Base-by-base conservation (phyloP, 352 stramenopile species). In the Globisporangium okanoganense region DNA sequence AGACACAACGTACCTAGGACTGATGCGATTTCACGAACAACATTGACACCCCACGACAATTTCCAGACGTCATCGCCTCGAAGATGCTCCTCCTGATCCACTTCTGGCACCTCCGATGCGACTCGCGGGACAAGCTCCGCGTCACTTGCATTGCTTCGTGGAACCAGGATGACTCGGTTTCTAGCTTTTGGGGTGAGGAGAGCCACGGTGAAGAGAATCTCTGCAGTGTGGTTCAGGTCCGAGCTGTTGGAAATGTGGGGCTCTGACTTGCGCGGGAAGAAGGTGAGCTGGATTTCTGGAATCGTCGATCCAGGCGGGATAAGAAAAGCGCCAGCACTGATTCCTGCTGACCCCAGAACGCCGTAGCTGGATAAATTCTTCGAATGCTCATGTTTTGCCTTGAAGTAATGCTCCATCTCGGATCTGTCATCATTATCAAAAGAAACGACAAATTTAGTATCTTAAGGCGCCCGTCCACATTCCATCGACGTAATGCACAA, bases 251-350 rank as follows among this genome's bases (percentile, higher is more conserved):
- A 75, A 24, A 85, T 75, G 56, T 95, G 82, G 6, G 88, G 88
- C 70, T 96, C 88, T 0, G 73, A 88, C 36, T 92, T 82, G 9
- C 72, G 75, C 5, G 89, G 90, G 52, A 97, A 97, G 33, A 97
- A 73, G 8, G 90, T 97, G 22, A 97, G 68, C 66, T 97, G 87
- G 53, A 97, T 82, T 59, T 96, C 78, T n/a, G 88, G 85, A 3
- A 73, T 29, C 6, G 79, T 89, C 13, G 67, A 64, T n/a, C 82
- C 85, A 0, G 86, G 86, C 9, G 87, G 79, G 24, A 77, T 82
- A 2, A 96, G 58, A 55, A 96, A 94, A 2, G 81, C 87, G 4
- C 87, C 87, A 16, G 73, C 80, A 20, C 78, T 87, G 54, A 94
- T 75, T 9, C 87, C 87, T 27, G 85, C 70, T 5, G 81, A 87